These are phyloP conservation scores for Hyphopichia burtonii DNA, from an alignment of 1,139 yeast genomes.

Conservation along the genomic window DNA sequence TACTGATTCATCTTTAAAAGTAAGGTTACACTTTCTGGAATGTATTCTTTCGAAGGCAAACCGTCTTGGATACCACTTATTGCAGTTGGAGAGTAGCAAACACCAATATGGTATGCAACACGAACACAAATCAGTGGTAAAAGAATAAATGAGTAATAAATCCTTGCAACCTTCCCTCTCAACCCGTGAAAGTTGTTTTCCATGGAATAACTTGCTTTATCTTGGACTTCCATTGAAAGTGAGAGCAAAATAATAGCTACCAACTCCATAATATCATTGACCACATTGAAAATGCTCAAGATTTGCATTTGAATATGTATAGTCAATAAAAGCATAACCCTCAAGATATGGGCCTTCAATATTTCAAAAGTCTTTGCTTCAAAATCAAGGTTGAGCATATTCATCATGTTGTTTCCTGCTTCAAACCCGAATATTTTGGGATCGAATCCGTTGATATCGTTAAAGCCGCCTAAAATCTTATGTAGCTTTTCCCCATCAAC, in stretches of 20 bases:
- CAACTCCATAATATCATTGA: not conserved
- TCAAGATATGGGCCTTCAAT: constrained; percentile 17
- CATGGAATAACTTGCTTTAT: not conserved
- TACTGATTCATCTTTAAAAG: constrained; percentile 14
- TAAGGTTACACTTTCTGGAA: constrained; percentile 19
- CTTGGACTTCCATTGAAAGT: not conserved
- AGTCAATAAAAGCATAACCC: constrained; percentile 12
- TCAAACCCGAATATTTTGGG: constrained; percentile 5
- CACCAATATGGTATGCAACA: constrained; percentile 4
- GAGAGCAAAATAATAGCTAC: not conserved
- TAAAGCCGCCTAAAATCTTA: constrained; percentile 1
- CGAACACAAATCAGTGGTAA: constrained; percentile 5
- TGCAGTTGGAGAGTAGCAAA: constrained; percentile 9
- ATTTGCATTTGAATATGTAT: not conserved
- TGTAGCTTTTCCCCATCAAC: not conserved
- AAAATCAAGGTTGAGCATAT: constrained; percentile 6
- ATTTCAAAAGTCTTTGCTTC: constrained; percentile 17
- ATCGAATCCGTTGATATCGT: constrained; percentile 4
- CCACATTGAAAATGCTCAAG: not conserved
- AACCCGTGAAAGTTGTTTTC: not conserved
- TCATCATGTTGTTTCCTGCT: constrained; percentile 8
- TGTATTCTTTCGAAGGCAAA: constrained; percentile 11
- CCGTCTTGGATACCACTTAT: constrained; percentile 9
- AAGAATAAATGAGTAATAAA: not conserved
- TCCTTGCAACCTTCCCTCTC: not conserved